Base-by-base conservation (phyloP, 441 rosid genomes). In the Pelargonium citronellum region DNA sequence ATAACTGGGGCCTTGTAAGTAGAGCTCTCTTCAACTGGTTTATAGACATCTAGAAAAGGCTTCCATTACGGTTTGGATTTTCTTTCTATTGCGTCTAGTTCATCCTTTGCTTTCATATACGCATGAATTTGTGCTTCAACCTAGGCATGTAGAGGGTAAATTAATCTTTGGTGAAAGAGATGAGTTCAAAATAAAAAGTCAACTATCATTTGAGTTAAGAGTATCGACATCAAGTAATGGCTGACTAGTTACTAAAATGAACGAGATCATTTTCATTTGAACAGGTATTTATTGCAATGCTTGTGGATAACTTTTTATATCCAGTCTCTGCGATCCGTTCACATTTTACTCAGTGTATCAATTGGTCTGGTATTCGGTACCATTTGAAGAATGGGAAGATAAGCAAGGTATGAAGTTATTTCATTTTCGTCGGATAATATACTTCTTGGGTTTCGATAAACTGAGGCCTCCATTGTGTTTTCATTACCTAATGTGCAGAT, bases 1-100 rank as follows among this genome's bases (percentile, higher is more conserved):
- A 89, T 79, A 85, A 95, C 77, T 95, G 99, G 99, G 90, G 85
- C 80, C 92, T 95, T 69, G 99, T 95, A 79, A 77, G 97, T 80
- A 66, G 64, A 74, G 73, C 61, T 67, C 15, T 10, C 15, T 47
- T 47, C 53, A 10, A 47, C 15, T 13, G 53, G 5, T 47, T 0
- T 47, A 13, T 47, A 11, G 53, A 12, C 12, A 5, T 37, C 41
- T 47, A 47, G 15, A 11, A 47, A 13, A 47, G 53, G 53, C 53
- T 47, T 47, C n/a, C 53, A 11, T 47, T 47, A 0, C 15, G 53
- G 53, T 47, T 37, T 37, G 7, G 41, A 37, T 37, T 37, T 37
- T 37, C 41, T 37, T 37, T 37, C 41, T 37, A 37, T 37, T 37
- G 41, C 41, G 1, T 34, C 41, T 37, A 37, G 41, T 37, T 37